phyloP scores from a whole-genome alignment of 805 yeast species.

The Tetrapisispora namnaoensis region DNA sequence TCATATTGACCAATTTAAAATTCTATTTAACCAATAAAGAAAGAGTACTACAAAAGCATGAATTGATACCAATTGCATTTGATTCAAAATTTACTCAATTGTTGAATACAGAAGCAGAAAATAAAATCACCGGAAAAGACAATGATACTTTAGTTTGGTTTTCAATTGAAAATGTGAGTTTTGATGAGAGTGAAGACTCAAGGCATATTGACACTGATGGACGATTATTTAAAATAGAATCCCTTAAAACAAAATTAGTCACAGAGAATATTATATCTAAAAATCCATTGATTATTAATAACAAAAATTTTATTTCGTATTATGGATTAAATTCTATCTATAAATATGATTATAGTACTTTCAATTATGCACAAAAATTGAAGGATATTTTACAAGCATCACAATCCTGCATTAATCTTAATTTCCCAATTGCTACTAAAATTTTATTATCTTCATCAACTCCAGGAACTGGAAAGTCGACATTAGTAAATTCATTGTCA shows the following conservation, averaged over 20 bases:
- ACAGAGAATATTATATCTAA: slow-evolving; percentile 50
- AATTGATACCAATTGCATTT: slow-evolving; percentile 65
- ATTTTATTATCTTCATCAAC: slow-evolving; percentile 58
- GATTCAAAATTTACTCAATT: slow-evolving; percentile 33
- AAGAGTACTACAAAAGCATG: slow-evolving; percentile 55
- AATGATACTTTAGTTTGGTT: slow-evolving; percentile 84
- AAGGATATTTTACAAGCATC: slow-evolving; percentile 48
- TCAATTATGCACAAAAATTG: slow-evolving; percentile 43
- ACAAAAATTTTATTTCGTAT: slow-evolving; percentile 38
- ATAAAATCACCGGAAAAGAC: slow-evolving; percentile 10
- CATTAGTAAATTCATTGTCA: slow-evolving; percentile 47
- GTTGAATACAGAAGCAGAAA: slow-evolving; percentile 6
- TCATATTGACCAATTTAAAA: slow-evolving; percentile 48
- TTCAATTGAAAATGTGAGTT: slow-evolving; percentile 42
- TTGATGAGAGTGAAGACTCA: slow-evolving; percentile 15
- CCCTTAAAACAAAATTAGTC: slow-evolving; percentile 55
- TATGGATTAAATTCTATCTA: slow-evolving; percentile 36
- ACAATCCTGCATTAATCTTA: slow-evolving; percentile 21
- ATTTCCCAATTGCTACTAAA: slow-evolving; percentile 38
- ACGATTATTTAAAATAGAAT: slow-evolving; percentile 37
- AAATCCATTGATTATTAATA: slow-evolving; percentile 26
- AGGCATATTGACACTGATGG: background rate
- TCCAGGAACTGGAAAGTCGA: slow-evolving; percentile 72
- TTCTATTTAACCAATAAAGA: slow-evolving; percentile 46
- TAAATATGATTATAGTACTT: slow-evolving; percentile 27